Evolutionary conservation across 768 basidiomycete genomes (phyloP).

Genomic region (Trametes maxima): DNA sequence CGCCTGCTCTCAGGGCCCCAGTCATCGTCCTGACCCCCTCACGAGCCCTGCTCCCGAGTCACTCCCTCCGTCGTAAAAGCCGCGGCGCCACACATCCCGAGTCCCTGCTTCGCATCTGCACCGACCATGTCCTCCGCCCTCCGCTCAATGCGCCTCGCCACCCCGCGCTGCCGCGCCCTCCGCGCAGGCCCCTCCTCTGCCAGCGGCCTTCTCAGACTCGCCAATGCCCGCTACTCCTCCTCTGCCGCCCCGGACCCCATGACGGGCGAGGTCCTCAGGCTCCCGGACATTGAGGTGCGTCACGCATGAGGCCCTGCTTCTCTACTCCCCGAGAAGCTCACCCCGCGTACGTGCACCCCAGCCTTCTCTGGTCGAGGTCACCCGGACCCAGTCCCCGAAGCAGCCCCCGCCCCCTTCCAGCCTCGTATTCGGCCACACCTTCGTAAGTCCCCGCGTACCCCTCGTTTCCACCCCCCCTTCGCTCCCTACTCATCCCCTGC

Average conservation of each 20-base stretch:
- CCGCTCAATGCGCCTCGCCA: constrained; percentile 13
- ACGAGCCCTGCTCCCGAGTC: constrained; percentile 11
- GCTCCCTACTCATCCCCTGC: too few species aligned
- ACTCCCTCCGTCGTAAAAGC: background rate
- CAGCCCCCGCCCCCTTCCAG: constrained; percentile 62
- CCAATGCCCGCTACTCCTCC: constrained; percentile 17
- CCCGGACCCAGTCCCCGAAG: constrained; percentile 53
- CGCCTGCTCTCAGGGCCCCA: background rate
- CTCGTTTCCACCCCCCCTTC: too few species aligned
- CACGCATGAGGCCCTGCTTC: background rate
- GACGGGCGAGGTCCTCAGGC: constrained; percentile 51
- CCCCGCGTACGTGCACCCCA: constrained; percentile 31
- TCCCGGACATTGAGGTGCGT: constrained; percentile 58
- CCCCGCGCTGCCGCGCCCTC: constrained; percentile 8
- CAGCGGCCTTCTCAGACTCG: constrained; percentile 10
- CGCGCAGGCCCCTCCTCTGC: constrained; percentile 6
- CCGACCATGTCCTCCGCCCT: constrained; percentile 13
- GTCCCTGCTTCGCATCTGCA: background rate
- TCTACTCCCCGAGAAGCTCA: background rate
- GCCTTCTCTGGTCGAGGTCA: constrained; percentile 56
- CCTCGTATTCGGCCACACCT: constrained; percentile 84
- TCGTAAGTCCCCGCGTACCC: constrained; percentile 49
- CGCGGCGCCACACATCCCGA: background rate
- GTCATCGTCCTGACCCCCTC: background rate
- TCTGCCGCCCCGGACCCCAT: constrained; percentile 41